Evolutionary conservation across 2,329 filamentous ascomycete species (phyloP).

Genomic region (Domatiomyces globalis): DNA sequence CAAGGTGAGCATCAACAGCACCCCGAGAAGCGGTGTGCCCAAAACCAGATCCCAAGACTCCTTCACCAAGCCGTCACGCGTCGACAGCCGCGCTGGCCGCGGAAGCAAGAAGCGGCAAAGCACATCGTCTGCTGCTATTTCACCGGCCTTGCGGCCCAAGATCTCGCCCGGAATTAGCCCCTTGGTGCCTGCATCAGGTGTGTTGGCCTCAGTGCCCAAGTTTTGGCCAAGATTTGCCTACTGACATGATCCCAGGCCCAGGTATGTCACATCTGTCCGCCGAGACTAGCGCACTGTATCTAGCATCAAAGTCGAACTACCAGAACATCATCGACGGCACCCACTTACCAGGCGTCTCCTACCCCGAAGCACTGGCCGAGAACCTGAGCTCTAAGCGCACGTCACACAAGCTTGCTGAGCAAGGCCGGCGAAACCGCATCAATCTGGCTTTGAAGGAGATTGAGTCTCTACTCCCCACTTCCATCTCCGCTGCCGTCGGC

Average conservation of each 20-base stretch:
- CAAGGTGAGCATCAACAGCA: slow-evolving; percentile 42
- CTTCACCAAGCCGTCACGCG: slow-evolving; percentile 20
- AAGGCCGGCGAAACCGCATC: slow-evolving; percentile 86
- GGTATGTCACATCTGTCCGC: slow-evolving; percentile 33
- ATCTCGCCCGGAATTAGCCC: slow-evolving; percentile 95
- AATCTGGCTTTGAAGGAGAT: slow-evolving; percentile 89
- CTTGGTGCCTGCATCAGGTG: slow-evolving; percentile 57
- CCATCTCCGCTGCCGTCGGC: slow-evolving; percentile 29
- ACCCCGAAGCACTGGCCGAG: slow-evolving; percentile 79
- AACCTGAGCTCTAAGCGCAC: slow-evolving; percentile 93
- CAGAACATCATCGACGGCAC: slow-evolving; percentile 94
- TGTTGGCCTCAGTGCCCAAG: slow-evolving; percentile 19
- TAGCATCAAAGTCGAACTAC: slow-evolving; percentile 94
- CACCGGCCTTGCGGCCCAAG: slow-evolving; percentile 70
- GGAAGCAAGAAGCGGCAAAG: slow-evolving; percentile 56
- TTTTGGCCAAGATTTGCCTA: background rate
- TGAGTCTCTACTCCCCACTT: slow-evolving; percentile 62
- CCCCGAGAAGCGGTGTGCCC: slow-evolving; percentile 16
- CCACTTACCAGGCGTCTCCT: slow-evolving; percentile 73
- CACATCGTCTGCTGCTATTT: slow-evolving; percentile 59
- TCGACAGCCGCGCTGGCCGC: slow-evolving; percentile 23
- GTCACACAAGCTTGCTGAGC: slow-evolving; percentile 94
- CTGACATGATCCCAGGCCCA: slow-evolving; percentile 8
- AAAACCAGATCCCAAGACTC: slow-evolving; percentile 26
- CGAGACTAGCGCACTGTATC: slow-evolving; percentile 54